phyloP scores from a whole-genome alignment of 2,329 filamentous ascomycete genomes.

The Chaetomium olivaceum region DNA sequence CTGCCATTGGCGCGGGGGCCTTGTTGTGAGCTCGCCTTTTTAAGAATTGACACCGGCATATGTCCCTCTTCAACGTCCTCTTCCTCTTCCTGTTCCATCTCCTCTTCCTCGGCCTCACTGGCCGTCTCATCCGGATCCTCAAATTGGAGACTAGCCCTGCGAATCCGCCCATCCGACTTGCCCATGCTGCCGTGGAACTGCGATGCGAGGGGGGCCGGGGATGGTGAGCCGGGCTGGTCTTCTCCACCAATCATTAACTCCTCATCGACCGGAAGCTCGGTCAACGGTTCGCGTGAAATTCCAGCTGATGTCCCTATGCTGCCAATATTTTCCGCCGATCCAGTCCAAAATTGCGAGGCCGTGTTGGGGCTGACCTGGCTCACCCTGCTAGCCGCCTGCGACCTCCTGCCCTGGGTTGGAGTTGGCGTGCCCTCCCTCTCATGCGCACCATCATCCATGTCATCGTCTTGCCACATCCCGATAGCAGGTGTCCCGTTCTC shows the following conservation, averaged over 20 bases:
- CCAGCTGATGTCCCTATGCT: not conserved
- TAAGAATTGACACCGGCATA: slow-evolving; percentile 15
- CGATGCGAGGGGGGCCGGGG: slow-evolving; percentile 17
- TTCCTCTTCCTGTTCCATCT: slow-evolving; percentile 14
- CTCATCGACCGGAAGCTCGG: not conserved
- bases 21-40: slow-evolving; percentile 10
- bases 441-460: slow-evolving; percentile 6
- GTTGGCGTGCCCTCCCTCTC: slow-evolving; percentile 23
- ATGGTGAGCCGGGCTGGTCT: slow-evolving; percentile 17
- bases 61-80: slow-evolving; percentile 4
- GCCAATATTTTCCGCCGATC: not conserved
- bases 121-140: slow-evolving; percentile 23
- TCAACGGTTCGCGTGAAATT: not conserved
- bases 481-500: slow-evolving; percentile 21
- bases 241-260: slow-evolving; percentile 5
- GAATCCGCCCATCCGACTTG: not conserved
- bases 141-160: not conserved
- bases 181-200: slow-evolving; percentile 3
- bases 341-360: slow-evolving; percentile 18
- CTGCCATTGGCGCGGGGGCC: not conserved
- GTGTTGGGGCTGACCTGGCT: slow-evolving; percentile 13
- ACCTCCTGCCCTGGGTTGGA: slow-evolving; percentile 9
- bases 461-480: slow-evolving; percentile 9
- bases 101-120: slow-evolving; percentile 22
- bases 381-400: slow-evolving; percentile 9